Conservation (phyloP, 768 basidiomycete species). For the Punctularia strigosozonata region DNA sequence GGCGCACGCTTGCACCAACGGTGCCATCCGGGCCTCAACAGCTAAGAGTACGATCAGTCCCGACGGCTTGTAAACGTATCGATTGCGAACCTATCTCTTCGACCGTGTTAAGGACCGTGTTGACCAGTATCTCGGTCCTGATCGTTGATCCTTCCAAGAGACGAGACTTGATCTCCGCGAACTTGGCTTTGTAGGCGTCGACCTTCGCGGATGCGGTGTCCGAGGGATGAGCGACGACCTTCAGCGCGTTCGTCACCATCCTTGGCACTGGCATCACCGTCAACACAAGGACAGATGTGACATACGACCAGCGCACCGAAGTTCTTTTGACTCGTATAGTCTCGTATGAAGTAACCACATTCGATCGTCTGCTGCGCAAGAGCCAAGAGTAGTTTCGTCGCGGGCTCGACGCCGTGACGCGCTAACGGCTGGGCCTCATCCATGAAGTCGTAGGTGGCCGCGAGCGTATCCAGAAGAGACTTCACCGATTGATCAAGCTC, state of each 20-base stretch:
- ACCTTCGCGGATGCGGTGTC: not conserved
- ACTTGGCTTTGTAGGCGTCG: not conserved
- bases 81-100: no score
- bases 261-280: no score
- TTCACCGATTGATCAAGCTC: no score
- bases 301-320: not conserved
- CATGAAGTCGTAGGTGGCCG: no score
- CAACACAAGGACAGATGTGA: no score
- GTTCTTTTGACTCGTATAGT: not conserved
- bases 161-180: not conserved
- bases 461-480: no score
- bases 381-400: no score
- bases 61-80: no score
- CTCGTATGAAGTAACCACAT: not conserved
- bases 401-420: no score
- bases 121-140: not conserved
- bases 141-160: not conserved
- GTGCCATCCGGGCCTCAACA: not conserved
- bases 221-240: not conserved
- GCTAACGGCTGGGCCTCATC: no score
- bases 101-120: no score
- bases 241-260: not conserved
- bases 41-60: no score
- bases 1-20: not conserved
- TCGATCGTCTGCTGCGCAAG: conserved; percentile 1